phyloP scores from a whole-genome alignment of 345 rosid genomes.

The Arabidopsis suecica region DNA sequence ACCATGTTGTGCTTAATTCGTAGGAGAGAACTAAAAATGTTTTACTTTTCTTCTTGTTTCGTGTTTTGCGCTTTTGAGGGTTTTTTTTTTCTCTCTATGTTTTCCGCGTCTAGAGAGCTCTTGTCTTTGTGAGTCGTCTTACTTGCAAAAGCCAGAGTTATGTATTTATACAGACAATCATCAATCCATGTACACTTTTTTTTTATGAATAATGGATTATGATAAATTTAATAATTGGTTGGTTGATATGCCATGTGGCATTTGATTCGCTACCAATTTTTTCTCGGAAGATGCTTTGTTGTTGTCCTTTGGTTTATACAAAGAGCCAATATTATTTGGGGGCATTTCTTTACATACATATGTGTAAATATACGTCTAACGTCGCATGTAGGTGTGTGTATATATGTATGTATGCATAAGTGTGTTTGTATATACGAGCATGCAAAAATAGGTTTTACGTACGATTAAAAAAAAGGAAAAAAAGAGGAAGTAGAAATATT shows the following conservation, averaged over 20 bases:
- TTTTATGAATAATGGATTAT: constrained; percentile 27
- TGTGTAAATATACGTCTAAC: constrained; percentile 1
- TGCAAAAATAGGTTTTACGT: constrained; percentile 35
- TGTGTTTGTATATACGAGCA: constrained; percentile 6
- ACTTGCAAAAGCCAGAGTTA: constrained; percentile 26
- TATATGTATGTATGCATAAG: neutral
- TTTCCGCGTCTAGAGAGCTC: constrained; percentile 35
- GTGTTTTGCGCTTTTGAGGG: constrained; percentile 40
- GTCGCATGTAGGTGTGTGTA: constrained; percentile 1
- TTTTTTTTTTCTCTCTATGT: constrained; percentile 11
- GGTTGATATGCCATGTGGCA: constrained; percentile 28
- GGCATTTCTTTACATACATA: constrained; percentile 29
- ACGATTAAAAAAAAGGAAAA: neutral
- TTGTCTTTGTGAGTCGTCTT: constrained; percentile 40
- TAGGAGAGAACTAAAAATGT: neutral
- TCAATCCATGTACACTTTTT: neutral
- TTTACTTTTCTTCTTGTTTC: neutral
- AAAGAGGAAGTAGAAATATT: neutral
- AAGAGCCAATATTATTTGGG: constrained; percentile 35
- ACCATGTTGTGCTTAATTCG: constrained; percentile 45
- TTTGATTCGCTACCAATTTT: constrained; percentile 14
- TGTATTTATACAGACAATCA: constrained; percentile 32
- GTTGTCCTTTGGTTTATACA: constrained; percentile 32
- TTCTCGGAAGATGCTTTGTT: constrained; percentile 35
- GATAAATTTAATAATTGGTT: constrained; percentile 30